phyloP scores from a whole-genome alignment of 352 stramenopile genomes.

The Aphanomyces astaci region DNA sequence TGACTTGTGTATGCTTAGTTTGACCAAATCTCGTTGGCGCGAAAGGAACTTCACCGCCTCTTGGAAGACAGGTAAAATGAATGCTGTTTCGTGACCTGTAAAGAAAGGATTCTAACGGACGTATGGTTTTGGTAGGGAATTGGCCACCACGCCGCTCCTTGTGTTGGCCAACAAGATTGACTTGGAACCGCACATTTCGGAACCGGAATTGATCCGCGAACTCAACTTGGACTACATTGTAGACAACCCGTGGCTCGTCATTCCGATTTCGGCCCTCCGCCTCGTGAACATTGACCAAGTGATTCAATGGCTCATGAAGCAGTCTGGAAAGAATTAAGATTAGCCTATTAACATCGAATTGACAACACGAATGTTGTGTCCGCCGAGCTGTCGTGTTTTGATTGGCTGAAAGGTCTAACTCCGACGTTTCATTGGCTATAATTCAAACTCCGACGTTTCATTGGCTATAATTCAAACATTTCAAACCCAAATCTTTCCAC shows the following conservation, averaged over 20 bases:
- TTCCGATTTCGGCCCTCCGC: slow-evolving; percentile 95
- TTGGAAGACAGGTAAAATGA: slow-evolving; percentile 90
- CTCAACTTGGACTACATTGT: slow-evolving; percentile 98
- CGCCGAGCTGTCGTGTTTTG: background rate
- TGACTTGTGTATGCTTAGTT: slow-evolving; percentile 41
- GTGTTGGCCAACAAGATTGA: slow-evolving; percentile 99
- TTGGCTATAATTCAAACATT: background rate
- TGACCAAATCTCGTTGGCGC: slow-evolving; percentile 90
- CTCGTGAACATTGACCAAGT: slow-evolving; percentile 97
- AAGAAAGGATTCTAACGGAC: slow-evolving; percentile 4
- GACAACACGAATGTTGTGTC: too few relatives aligned
- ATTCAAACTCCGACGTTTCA: too few relatives aligned
- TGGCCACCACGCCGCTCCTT: slow-evolving; percentile 89
- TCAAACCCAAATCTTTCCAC: slow-evolving; percentile 25
- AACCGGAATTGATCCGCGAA: slow-evolving; percentile 87
- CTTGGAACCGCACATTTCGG: slow-evolving; percentile 89
- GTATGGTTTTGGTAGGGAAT: too few relatives aligned
- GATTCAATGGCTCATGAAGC: slow-evolving; percentile 95
- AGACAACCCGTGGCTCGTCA: slow-evolving; percentile 97
- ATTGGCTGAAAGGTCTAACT: slow-evolving; percentile 5
- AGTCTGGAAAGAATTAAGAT: slow-evolving; percentile 83
- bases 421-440: background rate
- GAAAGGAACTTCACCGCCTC: slow-evolving; percentile 89
- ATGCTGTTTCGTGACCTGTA: too few relatives aligned
- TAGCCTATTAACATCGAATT: too few relatives aligned